Base-by-base conservation (phyloP, 495 filamentous ascomycete genomes). In the Aspergillus nanangensis region DNA sequence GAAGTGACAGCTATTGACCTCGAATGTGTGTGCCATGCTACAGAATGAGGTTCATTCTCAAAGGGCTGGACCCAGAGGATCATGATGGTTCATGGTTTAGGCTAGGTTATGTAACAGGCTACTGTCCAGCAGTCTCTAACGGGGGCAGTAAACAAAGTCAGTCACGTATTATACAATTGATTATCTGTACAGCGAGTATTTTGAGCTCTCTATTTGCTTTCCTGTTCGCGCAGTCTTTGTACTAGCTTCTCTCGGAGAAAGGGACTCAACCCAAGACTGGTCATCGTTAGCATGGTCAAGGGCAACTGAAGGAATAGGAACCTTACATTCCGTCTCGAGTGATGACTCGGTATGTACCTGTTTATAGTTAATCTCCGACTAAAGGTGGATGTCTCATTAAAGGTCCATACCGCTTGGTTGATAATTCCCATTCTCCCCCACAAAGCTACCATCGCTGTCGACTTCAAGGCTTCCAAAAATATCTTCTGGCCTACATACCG, bases 391-490 rank as follows among this genome's bases (percentile, higher is more conserved):
- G 3, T 10, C 39, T 15, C 5, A 11, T 7, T 24, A 2, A 37
- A 34, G 17, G 7, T 14, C 13, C 57, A 63, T 79, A 66, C 81
- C 81, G 61, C 74, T 79, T 3, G 65, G 49, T 58, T 82, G 78
- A 64, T 80, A 84, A 24, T 73, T 77, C 29, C 81, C 81, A 48
- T 71, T 60, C 0, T 64, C 71, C 14, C 66, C 79, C 13, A 82
- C 77, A 57, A 96, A 87, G n/a, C 78, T 67, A 1, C 92, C 92
- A 15, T 76, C 51, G 3, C 75, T 78, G 71, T 95, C 84, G 8
- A 95, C 87, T 60, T 93, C 84, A 38, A 96, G 73, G 57, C 91
- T 96, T 24, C 92, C 92, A 56, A 97, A 83, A 45, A 97, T 97
- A 69, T 97, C 89, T 65, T 95, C 91, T 0, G 81, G 80, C 74